Conservation (phyloP, 805 yeast genomes). For the Suhomyces kilbournensis region DNA sequence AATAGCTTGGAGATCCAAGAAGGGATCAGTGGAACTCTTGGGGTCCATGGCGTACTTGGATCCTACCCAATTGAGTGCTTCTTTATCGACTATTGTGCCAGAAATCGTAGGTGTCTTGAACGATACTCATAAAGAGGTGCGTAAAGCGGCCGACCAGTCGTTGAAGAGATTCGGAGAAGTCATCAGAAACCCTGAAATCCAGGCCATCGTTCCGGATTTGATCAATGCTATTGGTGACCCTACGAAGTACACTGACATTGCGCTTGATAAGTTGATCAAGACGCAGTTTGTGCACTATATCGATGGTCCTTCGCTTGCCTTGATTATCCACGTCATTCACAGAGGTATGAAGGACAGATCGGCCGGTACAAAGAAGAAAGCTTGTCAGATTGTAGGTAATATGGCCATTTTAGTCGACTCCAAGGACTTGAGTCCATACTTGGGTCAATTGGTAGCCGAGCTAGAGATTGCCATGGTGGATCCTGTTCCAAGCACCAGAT, state of each 20-base stretch:
- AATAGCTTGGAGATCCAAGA: constrained; percentile 92
- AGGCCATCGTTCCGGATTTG: constrained; percentile 79
- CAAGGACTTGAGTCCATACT: constrained; percentile 79
- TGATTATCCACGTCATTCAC: constrained; percentile 90
- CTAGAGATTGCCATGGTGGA: constrained; percentile 95
- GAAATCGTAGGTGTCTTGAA: constrained; percentile 92
- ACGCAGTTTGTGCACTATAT: constrained; percentile 97
- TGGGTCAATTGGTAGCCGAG: constrained; percentile 72
- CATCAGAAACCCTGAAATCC: constrained; percentile 95
- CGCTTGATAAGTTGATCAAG: constrained; percentile 77
- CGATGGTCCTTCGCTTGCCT: constrained; percentile 95
- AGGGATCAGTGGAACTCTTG: constrained; percentile 91
- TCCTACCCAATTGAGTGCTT: constrained; percentile 88
- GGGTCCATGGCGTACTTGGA: constrained; percentile 98
- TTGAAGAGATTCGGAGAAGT: constrained; percentile 94
- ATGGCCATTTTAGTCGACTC: constrained; percentile 95
- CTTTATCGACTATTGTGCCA: constrained; percentile 88
- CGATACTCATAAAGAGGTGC: constrained; percentile 94
- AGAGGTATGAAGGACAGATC: constrained; percentile 94
- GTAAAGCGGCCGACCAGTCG: constrained; percentile 90
- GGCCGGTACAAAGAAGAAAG: constrained; percentile 87
- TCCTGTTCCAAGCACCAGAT: constrained; percentile 95
- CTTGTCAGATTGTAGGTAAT: constrained; percentile 97
- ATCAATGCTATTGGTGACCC: constrained; percentile 96
- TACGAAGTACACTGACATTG: constrained; percentile 81